Percentiles rank a stretch among this genome's conserved stretches.
Evolutionary conservation across 2,329 filamentous ascomycete species (phyloP).

Genomic region (Bipolaris gigantea): DNA sequence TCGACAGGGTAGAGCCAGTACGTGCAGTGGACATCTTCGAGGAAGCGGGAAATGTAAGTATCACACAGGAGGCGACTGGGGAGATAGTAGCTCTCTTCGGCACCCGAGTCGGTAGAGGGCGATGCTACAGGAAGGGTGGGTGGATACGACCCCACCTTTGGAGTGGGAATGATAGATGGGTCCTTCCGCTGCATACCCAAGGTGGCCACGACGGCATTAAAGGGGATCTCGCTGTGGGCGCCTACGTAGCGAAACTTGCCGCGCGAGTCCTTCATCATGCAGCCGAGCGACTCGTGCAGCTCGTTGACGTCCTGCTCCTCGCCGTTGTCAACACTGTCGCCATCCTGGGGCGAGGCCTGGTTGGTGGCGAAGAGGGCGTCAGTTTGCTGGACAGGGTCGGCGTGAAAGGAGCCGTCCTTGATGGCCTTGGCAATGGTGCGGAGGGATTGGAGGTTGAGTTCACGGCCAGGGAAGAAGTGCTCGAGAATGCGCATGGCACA

Average conservation of each 20-base stretch:
- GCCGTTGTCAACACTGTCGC: slow-evolving; percentile 27
- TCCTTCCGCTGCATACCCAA: slow-evolving; percentile 28
- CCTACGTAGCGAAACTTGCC: slow-evolving; percentile 43
- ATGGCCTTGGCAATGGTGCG: slow-evolving; percentile 40
- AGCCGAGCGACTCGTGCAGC: slow-evolving; percentile 43
- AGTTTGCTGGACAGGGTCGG: slow-evolving; percentile 27
- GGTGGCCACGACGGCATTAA: slow-evolving; percentile 42
- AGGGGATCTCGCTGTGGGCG: slow-evolving; percentile 43
- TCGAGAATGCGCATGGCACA: slow-evolving; percentile 44
- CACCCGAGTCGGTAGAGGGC: slow-evolving; percentile 21
- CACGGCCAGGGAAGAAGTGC: slow-evolving; percentile 42
- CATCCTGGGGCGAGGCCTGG: slow-evolving; percentile 29
- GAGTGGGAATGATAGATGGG: slow-evolving; percentile 35
- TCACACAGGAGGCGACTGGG: slow-evolving; percentile 36
- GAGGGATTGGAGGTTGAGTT: slow-evolving; percentile 40
- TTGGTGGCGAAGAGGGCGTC: slow-evolving; percentile 27
- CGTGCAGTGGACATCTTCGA: slow-evolving; percentile 42
- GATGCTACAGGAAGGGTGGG: slow-evolving; percentile 28
- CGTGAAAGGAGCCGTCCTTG: slow-evolving; percentile 34
- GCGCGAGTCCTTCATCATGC: slow-evolving; percentile 44
- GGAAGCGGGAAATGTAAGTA: slow-evolving; percentile 39
- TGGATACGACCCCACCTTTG: slow-evolving; percentile 38
- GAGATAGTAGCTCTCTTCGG: slow-evolving; percentile 31
- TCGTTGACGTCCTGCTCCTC: slow-evolving; percentile 38
- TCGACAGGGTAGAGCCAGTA: slow-evolving; percentile 45